Evolutionary conservation across 108 stramenopile species (phyloP).

Genomic region (Cyclotella sp.): DNA sequence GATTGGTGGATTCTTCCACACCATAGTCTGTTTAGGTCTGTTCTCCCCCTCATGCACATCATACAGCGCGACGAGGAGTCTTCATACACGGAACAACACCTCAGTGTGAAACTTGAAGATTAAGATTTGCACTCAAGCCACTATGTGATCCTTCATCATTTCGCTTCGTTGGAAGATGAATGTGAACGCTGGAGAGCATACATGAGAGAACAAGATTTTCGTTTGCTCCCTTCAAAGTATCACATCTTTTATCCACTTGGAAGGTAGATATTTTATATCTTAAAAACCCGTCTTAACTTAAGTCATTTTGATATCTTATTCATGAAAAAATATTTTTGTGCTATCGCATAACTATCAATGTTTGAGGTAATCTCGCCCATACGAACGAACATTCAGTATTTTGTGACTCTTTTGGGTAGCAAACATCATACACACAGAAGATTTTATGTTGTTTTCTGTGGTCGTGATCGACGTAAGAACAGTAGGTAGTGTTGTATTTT

Average conservation of each 20-base stretch:
- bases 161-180: neutral
- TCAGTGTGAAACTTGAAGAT: conserved; percentile 12
- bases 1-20: too few relatives aligned
- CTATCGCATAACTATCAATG: too few relatives aligned
- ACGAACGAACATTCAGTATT: too few relatives aligned
- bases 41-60: too few relatives aligned
- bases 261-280: neutral
- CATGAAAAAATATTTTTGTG: too few relatives aligned
- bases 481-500: neutral
- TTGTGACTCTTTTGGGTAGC: too few relatives aligned
- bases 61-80: neutral
- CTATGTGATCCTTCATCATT: neutral
- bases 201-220: neutral
- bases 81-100: conserved; percentile 1
- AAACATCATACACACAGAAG: too few relatives aligned
- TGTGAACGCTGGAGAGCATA: conserved; percentile 1
- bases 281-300: too few relatives aligned
- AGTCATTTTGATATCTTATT: too few relatives aligned
- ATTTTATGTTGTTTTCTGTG: too few relatives aligned
- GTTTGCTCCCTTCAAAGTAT: neutral
- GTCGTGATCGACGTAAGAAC: neutral
- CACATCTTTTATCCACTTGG: conserved; percentile 10
- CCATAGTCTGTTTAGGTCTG: too few relatives aligned
- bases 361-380: too few relatives aligned
- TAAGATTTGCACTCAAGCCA: conserved; percentile 2